These are phyloP conservation scores for Bothriochloa decipiens DNA, from an alignment of 176 grass and related monocot species.

Conservation along the genomic window DNA sequence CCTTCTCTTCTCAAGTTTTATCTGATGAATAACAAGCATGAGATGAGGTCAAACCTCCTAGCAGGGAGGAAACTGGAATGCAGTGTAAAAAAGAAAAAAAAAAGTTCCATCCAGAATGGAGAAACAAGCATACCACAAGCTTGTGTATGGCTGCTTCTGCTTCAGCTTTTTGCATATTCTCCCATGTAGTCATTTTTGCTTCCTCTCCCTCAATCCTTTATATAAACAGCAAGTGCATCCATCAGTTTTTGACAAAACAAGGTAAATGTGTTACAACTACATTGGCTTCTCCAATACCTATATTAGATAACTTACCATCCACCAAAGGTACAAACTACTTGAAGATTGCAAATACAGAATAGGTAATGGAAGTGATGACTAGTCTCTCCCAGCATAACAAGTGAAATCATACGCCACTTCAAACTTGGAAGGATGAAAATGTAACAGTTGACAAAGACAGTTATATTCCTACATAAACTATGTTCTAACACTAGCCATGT, in stretches of 20 bases:
- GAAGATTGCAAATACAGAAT: not conserved
- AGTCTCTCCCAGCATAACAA: conserved; percentile 13
- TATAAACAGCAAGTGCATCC: conserved; percentile 30
- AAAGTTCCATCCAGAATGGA: not conserved
- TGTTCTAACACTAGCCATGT: not conserved
- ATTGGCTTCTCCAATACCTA: conserved; percentile 7
- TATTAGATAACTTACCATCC: conserved; percentile 8
- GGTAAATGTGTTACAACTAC: conserved; percentile 16
- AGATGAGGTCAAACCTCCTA: conserved; percentile 21
- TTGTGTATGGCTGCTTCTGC: conserved; percentile 83
- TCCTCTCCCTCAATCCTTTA: conserved; percentile 66
- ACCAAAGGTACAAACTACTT: conserved; percentile 14
- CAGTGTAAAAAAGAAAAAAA: not conserved
- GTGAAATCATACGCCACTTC: not conserved
- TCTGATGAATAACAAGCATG: conserved; percentile 47
- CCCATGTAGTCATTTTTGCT: conserved; percentile 84
- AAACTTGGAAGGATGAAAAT: not conserved
- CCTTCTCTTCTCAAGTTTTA: conserved; percentile 80
- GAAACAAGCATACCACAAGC: conserved; percentile 65
- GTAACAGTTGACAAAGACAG: not conserved
- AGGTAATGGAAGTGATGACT: not conserved
- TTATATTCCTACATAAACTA: not conserved
- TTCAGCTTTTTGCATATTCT: conserved; percentile 83
- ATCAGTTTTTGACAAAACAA: conserved; percentile 28
- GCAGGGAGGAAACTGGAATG: not conserved